These are phyloP conservation scores for Entamoeba nuttalli DNA, from an alignment of 208 protist species.

Conservation along the genomic window DNA sequence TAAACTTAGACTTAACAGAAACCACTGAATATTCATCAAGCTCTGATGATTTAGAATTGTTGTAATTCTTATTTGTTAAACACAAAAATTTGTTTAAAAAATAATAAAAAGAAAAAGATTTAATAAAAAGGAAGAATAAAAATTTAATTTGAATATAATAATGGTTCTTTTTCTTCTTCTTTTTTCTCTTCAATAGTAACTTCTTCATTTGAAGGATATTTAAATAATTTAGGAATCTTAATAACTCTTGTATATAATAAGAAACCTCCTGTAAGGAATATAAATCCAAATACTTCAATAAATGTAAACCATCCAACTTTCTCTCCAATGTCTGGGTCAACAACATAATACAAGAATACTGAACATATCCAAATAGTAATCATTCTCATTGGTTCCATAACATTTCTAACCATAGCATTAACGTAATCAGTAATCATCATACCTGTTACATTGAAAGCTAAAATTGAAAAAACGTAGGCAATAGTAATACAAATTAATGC, in stretches of 20 bases:
- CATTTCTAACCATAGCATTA: constrained; percentile 29
- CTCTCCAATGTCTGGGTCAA: constrained; percentile 31
- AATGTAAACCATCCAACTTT: constrained; percentile 24
- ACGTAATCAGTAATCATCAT: constrained; percentile 37
- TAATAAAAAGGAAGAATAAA: no score
- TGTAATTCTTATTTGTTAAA: not conserved
- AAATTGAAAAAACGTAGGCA: constrained; percentile 27
- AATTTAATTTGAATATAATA: no score
- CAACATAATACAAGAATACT: constrained; percentile 36
- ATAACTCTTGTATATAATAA: not conserved
- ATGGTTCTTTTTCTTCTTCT: no score
- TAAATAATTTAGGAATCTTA: not conserved
- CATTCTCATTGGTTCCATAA: constrained; percentile 38
- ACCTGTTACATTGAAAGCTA: constrained; percentile 34
- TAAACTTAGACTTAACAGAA: not conserved
- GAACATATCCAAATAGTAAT: constrained; percentile 34
- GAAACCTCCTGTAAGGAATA: constrained; percentile 8
- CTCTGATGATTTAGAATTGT: not conserved
- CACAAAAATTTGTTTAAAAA: no score
- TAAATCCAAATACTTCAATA: constrained; percentile 36
- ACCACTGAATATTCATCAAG: not conserved
- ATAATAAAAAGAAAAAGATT: no score
- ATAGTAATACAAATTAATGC: constrained; percentile 6
- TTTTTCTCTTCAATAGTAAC: no score
- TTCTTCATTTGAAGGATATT: no score